Evolutionary conservation across 495 filamentous ascomycete genomes (phyloP), one percentile per base, ranked within the genome.

Genomic region (Annulohypoxylon nitens): DNA sequence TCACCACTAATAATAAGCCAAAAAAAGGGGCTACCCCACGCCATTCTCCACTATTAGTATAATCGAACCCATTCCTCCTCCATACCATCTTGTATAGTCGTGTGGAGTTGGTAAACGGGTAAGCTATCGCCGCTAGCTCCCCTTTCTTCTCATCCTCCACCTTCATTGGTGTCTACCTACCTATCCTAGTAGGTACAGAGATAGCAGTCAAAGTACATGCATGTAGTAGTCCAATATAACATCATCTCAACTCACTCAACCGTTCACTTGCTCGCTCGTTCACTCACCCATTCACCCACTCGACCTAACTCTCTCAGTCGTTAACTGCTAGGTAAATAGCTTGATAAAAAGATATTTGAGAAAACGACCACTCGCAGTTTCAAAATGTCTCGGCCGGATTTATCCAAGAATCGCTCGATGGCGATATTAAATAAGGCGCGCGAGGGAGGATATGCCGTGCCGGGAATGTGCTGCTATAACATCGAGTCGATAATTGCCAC

Each of bases 391-490:
- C 83, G 85, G 71, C 84, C 84, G 64, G 83, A 80, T 10, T 73
- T 85, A 59, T 75, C 78, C 51, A 68, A 87, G 75, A 93, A 93
- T 83, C 88, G 88, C 75, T 89, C 91, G 64, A 84, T 91, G 78
- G 74, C 82, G 70, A 90, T 94, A 79, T 88, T 94, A 75, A 86
- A 90, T 80, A 87, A 87, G 62, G 92, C 92, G 64, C 84, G 86
- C 62, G 79, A 83, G 14, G 86, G 88, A 75, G 84, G 89, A 25
- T 94, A 93, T 81, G 92, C 86, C 73, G 86, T 94, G 18, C 88
- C 91, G 1, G 91, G 88, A 69, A 92, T 93, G 88, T 93, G 90
- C 83, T 91, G 88, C 85, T 97, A 97, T 88, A 95, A 95, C 84
- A 86, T 93, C 76, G 92, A 95, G 83, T 90, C 89, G 74, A 92